Base-by-base conservation (phyloP, 331 rosid species). In the Saraca asoca region DNA sequence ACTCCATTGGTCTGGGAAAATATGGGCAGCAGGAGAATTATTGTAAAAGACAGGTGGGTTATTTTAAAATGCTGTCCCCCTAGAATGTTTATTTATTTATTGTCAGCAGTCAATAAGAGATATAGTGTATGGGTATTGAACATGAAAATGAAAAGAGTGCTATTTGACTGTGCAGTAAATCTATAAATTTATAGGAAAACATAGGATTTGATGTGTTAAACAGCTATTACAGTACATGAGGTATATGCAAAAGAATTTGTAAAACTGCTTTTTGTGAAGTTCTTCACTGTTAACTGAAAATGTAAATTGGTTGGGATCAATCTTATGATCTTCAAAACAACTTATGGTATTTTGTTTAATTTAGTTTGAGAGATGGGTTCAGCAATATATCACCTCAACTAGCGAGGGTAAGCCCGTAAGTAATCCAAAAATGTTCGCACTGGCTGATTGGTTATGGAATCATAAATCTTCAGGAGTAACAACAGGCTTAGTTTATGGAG, bases 401-500 rank as follows among this genome's bases (percentile, higher is more conserved):
- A 81, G 81, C 39, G 91, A 86, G 74, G 95, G 92, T 68, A 90
- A 80, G 77, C 85, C 87, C 71, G 82, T 70, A 58, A 85, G 88
- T 41, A 90, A 90, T 75, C 96, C 88, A 2, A 93, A 87, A 86
- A 93, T 93, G 98, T 85, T 84, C 62, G 82, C 80, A 31, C 82
- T 93, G 69, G 56, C 74, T 69, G 96, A 90, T 74, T 93, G 97
- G 98, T 73, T 93, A 51, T 73, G 71, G 61, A 76, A 63, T 52
- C 74, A 90, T n/a, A 83, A 90, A 81, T 81, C 92, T 50, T 84
- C 91, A 12, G 91, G 85, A 61, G 79, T 72, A 66, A 66, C 83
- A 19, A 82, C 83, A 1, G 98, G 98, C 58, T 62, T 93, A 53
- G 98, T 93, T 73, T 97, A 93, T 83, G 98, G 98, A 77, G 98